These are phyloP conservation scores for Catunica adiposa DNA, from an alignment of 2,329 filamentous ascomycete genomes.

Conservation along the genomic window DNA sequence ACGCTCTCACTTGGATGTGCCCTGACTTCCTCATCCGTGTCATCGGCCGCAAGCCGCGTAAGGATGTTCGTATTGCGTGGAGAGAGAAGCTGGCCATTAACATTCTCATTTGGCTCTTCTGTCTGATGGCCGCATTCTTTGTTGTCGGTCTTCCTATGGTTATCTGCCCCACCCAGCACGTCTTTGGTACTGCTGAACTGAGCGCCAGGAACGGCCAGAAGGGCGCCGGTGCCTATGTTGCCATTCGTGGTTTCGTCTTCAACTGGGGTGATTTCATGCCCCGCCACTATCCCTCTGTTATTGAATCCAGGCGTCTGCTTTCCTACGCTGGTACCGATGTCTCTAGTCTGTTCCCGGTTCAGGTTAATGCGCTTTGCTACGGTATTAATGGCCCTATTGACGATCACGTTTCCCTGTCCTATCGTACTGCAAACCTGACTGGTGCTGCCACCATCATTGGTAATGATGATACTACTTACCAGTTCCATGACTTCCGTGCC, in stretches of 20 bases:
- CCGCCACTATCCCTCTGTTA: conserved; percentile 55
- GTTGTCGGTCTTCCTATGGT: conserved; percentile 73
- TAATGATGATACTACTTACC: conserved; percentile 51
- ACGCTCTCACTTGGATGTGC: conserved; percentile 67
- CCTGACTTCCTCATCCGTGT: conserved; percentile 68
- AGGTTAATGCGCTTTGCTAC: conserved; percentile 80
- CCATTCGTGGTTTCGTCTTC: conserved; percentile 81
- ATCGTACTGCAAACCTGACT: conserved; percentile 58
- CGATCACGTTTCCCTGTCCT: conserved; percentile 67
- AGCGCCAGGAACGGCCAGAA: conserved; percentile 56
- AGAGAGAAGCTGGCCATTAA: conserved; percentile 97
- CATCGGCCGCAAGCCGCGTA: conserved; percentile 73
- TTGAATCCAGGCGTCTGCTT: conserved; percentile 40
- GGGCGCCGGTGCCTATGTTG: conserved; percentile 47
- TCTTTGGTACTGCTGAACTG: conserved; percentile 67
- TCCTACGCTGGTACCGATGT: conserved; percentile 79
- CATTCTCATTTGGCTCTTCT: conserved; percentile 85
- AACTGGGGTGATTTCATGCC: conserved; percentile 60
- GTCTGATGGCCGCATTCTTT: conserved; percentile 66
- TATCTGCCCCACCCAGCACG: conserved; percentile 81
- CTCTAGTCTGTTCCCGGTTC: conserved; percentile 79
- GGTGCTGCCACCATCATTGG: conserved; percentile 49
- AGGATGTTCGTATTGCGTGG: conserved; percentile 87
- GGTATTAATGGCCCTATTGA: conserved; percentile 51
- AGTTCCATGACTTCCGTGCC: conserved; percentile 86